These are phyloP conservation scores for Blepharisma undulans DNA, from an alignment of 169 alveolate species.

Conservation along the genomic window DNA sequence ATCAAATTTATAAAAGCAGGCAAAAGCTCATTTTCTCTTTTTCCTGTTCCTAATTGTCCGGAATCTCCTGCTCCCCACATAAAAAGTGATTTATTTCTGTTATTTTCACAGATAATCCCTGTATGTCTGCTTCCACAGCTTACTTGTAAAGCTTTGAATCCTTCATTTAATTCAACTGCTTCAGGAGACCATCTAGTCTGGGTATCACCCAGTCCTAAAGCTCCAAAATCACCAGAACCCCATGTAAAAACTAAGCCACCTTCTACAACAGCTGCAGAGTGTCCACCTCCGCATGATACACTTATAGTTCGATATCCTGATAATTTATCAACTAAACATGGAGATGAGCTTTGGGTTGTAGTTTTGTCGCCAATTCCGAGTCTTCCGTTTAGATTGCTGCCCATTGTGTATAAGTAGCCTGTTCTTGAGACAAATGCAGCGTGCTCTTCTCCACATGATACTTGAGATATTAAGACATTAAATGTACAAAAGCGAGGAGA, in stretches of 20 bases:
- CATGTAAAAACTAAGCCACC: slow-evolving; percentile 5
- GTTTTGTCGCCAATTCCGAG: slow-evolving; percentile 39
- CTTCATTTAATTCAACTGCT: neutral
- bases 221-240: slow-evolving; percentile 35
- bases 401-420: slow-evolving; percentile 39
- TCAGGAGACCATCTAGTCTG: neutral
- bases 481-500: slow-evolving; percentile 30
- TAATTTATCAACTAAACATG: slow-evolving; percentile 21
- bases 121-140: slow-evolving; percentile 30
- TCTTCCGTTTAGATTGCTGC: slow-evolving; percentile 21
- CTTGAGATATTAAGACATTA: neutral
- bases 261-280: neutral
- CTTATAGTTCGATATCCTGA: neutral
- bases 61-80: slow-evolving; percentile 57
- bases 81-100: slow-evolving; percentile 32
- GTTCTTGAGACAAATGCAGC: neutral
- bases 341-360: slow-evolving; percentile 42
- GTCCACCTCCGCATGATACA: slow-evolving; percentile 39
- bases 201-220: slow-evolving; percentile 1
- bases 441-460: slow-evolving; percentile 43
- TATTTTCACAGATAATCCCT: neutral
- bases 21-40: slow-evolving; percentile 20
- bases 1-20: neutral
- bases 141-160: neutral
- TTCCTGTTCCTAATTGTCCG: slow-evolving; percentile 64